Evolutionary conservation across 441 rosid species (phyloP).

Genomic region (Theobroma grandiflorum): DNA sequence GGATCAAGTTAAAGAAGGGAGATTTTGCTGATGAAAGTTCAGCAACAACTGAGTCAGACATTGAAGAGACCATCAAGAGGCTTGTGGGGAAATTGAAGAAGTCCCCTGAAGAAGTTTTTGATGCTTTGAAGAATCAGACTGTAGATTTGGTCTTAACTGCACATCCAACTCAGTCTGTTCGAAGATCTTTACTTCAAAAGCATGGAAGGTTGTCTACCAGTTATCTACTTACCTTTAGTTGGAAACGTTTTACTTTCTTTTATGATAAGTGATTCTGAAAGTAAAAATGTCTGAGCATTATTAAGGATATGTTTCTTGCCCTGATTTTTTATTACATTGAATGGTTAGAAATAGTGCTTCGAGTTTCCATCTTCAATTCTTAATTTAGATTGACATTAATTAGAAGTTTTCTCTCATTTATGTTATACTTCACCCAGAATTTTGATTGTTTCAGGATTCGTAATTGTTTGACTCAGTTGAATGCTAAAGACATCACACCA

Average conservation of each 20-base stretch:
- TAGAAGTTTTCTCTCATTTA: constrained; percentile 2
- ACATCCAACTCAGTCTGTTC: constrained; percentile 92
- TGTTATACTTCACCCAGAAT: constrained; percentile 16
- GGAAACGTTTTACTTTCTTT: background rate
- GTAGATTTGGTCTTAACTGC: constrained; percentile 92
- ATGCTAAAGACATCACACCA: constrained; percentile 88
- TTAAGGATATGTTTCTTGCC: background rate
- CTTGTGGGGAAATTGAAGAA: constrained; percentile 73
- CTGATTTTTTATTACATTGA: background rate
- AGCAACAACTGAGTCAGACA: constrained; percentile 87
- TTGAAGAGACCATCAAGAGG: constrained; percentile 82
- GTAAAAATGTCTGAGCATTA: background rate
- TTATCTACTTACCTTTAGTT: background rate
- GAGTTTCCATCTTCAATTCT: background rate
- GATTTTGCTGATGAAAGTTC: constrained; percentile 81
- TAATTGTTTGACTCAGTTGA: constrained; percentile 75
- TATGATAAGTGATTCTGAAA: background rate
- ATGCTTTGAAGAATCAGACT: constrained; percentile 92
- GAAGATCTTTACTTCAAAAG: constrained; percentile 91
- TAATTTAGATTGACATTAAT: background rate
- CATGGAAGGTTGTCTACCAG: constrained; percentile 69
- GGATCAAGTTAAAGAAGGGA: constrained; percentile 81
- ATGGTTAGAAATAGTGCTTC: background rate
- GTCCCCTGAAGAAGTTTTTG: constrained; percentile 85
- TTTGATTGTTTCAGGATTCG: constrained; percentile 60